Percentiles rank a stretch among this genome's conserved stretches.
phyloP scores from a whole-genome alignment of 2,329 filamentous ascomycete genomes.

The Tolypocladium paradoxum region DNA sequence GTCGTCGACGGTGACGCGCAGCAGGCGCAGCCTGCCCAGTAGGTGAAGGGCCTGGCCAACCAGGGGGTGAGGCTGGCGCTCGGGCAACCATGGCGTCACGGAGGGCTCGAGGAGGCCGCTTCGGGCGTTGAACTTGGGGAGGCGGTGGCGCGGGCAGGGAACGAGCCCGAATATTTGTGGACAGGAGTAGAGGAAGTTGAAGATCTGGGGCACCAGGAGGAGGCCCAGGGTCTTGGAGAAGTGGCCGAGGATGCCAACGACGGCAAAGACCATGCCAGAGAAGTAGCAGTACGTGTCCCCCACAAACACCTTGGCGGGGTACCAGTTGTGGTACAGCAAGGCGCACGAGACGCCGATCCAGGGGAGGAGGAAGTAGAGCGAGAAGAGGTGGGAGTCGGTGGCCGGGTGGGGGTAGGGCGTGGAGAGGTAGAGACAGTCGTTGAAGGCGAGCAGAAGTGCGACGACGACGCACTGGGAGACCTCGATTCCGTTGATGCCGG shows the following conservation, averaged over 20 bases:
- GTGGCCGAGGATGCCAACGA: conserved; percentile 91
- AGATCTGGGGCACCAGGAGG: conserved; percentile 83
- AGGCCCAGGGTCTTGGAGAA: conserved; percentile 95
- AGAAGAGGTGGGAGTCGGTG: conserved; percentile 92
- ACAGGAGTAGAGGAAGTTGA: conserved; percentile 90
- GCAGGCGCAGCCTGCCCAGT: conserved; percentile 55
- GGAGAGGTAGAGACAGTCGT: conserved; percentile 80
- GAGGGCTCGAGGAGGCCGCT: conserved; percentile 82
- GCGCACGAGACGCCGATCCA: conserved; percentile 89
- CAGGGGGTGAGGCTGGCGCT: conserved; percentile 55
- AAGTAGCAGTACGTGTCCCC: conserved; percentile 99
- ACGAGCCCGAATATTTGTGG: conserved; percentile 86
- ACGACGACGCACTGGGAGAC: conserved; percentile 90
- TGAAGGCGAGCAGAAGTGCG: conserved; percentile 69
- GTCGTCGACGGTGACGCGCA: conserved; percentile 57
- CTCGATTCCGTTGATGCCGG: conserved; percentile 97
- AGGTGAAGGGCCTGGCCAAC: conserved; percentile 56
- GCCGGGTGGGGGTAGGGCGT: conserved; percentile 83
- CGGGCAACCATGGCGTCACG: conserved; percentile 60
- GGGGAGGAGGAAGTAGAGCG: conserved; percentile 84
- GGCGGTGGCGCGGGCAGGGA: conserved; percentile 83
- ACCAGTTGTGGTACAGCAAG: conserved; percentile 88
- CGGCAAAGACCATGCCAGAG: conserved; percentile 96
- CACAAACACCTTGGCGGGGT: conserved; percentile 87
- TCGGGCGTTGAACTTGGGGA: conserved; percentile 78